phyloP scores from a whole-genome alignment of 805 yeast genomes.

The Cyberlindnera galapagoensis region DNA sequence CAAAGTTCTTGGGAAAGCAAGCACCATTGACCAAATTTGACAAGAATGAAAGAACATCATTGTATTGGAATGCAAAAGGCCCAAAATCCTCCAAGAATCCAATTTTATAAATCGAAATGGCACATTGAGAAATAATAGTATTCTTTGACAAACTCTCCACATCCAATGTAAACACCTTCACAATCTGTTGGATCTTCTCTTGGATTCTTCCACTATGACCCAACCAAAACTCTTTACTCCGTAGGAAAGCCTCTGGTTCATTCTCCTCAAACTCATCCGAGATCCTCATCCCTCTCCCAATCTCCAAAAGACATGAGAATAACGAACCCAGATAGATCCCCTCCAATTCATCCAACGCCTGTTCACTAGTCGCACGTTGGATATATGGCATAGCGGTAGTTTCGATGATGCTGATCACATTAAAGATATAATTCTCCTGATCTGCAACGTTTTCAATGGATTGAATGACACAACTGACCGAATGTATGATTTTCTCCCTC shows the following conservation, averaged over 20 bases:
- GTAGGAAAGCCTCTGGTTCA: conserved; percentile 19
- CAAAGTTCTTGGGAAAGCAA: conserved; percentile 21
- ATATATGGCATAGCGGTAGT: conserved; percentile 13
- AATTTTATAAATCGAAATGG: conserved; percentile 53
- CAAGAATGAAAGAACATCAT: conserved; percentile 35
- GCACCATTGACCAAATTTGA: conserved; percentile 8
- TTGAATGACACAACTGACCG: conserved; percentile 59
- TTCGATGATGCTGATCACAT: conserved; percentile 28
- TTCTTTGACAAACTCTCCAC: conserved; percentile 33
- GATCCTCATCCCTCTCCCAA: conserved; percentile 62
- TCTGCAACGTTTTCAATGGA: conserved; percentile 40
- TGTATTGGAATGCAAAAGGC: conserved; percentile 51
- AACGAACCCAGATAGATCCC: conserved; percentile 48
- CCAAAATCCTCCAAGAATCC: conserved; percentile 66
- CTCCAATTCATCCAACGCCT: conserved; percentile 16
- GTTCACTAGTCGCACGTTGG: conserved; percentile 7
- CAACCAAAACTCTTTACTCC: conserved; percentile 22
- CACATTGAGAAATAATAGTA: conserved; percentile 50
- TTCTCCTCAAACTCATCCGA: conserved; percentile 44
- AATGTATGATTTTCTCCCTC: conserved; percentile 52
- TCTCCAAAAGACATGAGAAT: conserved; percentile 55
- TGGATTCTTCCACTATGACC: conserved; percentile 8
- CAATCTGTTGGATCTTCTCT: conserved; percentile 23
- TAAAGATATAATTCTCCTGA: conserved; percentile 33
- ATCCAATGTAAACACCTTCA: conserved; percentile 33